Percentiles rank a stretch among this genome's conserved stretches.
phyloP scores from a whole-genome alignment of 192 early-diverging fungal species.

The Backusella parvicylindrica region DNA sequence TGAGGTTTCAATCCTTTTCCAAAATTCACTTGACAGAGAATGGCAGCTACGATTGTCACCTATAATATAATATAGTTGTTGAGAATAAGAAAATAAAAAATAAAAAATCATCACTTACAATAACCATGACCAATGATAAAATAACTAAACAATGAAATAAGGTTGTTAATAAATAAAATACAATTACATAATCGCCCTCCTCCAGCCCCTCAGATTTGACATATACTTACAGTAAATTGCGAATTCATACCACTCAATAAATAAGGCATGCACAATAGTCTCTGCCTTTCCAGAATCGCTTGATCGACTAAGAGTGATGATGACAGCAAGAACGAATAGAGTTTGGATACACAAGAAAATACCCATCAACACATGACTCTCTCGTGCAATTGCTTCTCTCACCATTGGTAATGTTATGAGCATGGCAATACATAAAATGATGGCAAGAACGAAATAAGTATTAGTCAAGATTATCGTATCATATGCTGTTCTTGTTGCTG shows the following conservation, averaged over 20 bases:
- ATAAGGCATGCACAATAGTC: background rate
- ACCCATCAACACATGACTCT: background rate
- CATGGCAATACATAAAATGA: background rate
- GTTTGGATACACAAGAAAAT: background rate
- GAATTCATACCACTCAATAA: background rate
- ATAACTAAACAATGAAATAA: background rate
- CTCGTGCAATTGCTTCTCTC: background rate
- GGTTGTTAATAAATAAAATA: background rate
- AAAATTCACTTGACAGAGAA: background rate
- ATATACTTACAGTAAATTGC: slow-evolving; percentile 2
- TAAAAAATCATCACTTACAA: background rate
- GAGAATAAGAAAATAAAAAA: background rate
- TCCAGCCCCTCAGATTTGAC: background rate
- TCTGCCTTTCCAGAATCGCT: background rate
- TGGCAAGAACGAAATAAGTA: background rate
- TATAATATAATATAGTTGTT: background rate
- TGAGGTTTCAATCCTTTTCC: background rate
- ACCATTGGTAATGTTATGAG: background rate
- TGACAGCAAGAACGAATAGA: background rate
- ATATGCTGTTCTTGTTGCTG: background rate
- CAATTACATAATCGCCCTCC: background rate
- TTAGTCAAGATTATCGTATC: background rate
- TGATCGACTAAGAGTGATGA: background rate
- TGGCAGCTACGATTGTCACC: background rate
- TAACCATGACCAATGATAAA: background rate